Base-by-base conservation (phyloP, 305 asterid species). In the Rubia tinctorum region DNA sequence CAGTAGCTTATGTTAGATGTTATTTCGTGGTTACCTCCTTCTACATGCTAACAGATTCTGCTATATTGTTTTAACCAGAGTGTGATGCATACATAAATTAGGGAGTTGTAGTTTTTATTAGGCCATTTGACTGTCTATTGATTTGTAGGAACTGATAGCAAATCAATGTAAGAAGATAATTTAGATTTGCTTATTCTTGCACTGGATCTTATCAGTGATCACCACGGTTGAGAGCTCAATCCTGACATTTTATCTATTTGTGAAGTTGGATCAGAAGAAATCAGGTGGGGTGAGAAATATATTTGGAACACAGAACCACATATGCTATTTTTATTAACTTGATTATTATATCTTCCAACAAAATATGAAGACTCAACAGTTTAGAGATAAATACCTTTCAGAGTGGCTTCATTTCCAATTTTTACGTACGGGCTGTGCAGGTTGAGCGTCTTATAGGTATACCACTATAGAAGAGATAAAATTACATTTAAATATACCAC, bases 181-280 rank as follows among this genome's bases (percentile, higher is more conserved):
- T 74, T 84, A 14, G 82, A 86, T 71, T 43, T 69, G 40, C 76
- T 71, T 71, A 89, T 95, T 66, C 82, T 75, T 11, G 91, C 96
- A 61, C 72, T 85, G 45, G 93, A 89, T 68, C 80, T 27, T 1
- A 27, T 27, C 30, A 27, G 2, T 95, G 22, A 79, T 86, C 62
- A 83, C 78, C 81, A 82, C 88, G 76, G 83, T 92, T 3, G 97
- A 95, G 75, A 66, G 85, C 85, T 90, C 90, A 56, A 92, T 95
- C 82, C 79, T 90, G 76, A 86, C 88, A 74, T 95, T 90, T 76
- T 93, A 80, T 42, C 80, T 75, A 71, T 95, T 95, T 79, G 68
- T 95, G 71, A 95, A 89, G 84, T 84, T 68, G 87, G 98, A 95
- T 82, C 92, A 88, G 89, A 90, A 82, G 74, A 92, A 84, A 77